Evolutionary conservation across 2,329 filamentous ascomycete genomes (phyloP).

Genomic region (Colletotrichum cereale): DNA sequence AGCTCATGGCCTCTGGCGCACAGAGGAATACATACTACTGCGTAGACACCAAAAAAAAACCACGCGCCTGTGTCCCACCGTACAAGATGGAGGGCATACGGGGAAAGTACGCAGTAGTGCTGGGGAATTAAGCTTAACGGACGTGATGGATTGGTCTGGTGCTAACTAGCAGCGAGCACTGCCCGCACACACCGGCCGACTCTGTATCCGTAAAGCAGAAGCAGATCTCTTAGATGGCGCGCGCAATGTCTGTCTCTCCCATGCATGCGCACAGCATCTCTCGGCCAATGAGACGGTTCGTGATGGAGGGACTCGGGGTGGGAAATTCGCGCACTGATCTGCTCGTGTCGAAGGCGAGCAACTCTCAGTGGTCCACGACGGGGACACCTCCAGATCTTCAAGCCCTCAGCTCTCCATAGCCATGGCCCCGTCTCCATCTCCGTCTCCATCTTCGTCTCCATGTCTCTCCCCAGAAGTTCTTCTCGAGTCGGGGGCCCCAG

Average conservation of each 20-base stretch:
- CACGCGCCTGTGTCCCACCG: conserved; percentile 20
- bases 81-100: conserved; percentile 11
- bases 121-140: conserved; percentile 39
- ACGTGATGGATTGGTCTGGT: conserved; percentile 17
- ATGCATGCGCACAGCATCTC: not conserved
- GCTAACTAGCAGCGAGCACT: conserved; percentile 19
- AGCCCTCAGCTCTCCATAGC: not conserved
- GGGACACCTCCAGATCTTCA: not conserved
- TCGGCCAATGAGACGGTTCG: conserved; percentile 24
- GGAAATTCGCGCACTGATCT: conserved; percentile 22
- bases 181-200: not conserved
- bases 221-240: not conserved
- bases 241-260: not conserved
- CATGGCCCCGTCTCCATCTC: not conserved
- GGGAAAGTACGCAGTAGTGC: not conserved
- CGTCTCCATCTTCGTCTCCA: not conserved
- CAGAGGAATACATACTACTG: too few relatives aligned
- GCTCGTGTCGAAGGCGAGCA: conserved; percentile 1
- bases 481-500: conserved; percentile 2
- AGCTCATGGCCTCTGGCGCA: not conserved
- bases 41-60: not conserved
- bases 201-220: conserved; percentile 3
- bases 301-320: not conserved
- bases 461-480: not conserved
- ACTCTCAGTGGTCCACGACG: not conserved